Evolutionary conservation across 1,284 basidiomycete species (phyloP).

Genomic region (Ganoderma multipileum): DNA sequence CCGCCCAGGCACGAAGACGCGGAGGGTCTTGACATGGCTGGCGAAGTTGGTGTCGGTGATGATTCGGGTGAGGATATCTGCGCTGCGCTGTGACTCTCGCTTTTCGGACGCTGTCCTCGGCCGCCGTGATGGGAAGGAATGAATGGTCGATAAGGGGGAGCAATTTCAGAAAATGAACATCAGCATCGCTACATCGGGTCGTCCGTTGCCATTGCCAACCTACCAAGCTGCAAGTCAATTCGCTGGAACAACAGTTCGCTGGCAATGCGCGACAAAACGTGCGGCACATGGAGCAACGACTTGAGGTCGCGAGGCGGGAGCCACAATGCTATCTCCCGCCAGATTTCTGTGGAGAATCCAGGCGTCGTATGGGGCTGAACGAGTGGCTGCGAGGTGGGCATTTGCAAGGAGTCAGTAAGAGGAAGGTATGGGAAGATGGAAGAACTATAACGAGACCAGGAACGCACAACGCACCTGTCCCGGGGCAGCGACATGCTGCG

Average conservation of each 20-base stretch:
- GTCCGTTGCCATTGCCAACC: constrained; percentile 26
- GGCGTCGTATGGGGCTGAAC: constrained; percentile 37
- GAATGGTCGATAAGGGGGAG: constrained; percentile 4
- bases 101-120: constrained; percentile 45
- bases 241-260: constrained; percentile 70
- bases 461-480: constrained; percentile 37
- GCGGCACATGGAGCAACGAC: constrained; percentile 66
- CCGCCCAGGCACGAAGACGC: constrained; percentile 59
- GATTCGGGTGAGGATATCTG: constrained; percentile 72
- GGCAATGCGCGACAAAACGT: constrained; percentile 70
- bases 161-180: constrained; percentile 1
- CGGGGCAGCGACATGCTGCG: constrained; percentile 42
- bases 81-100: constrained; percentile 67
- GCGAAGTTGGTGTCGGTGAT: constrained; percentile 68
- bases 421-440: constrained; percentile 14
- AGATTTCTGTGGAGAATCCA: constrained; percentile 70
- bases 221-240: constrained; percentile 65
- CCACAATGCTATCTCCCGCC: constrained; percentile 70
- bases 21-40: constrained; percentile 59
- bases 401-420: constrained; percentile 20
- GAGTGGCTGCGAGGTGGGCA: constrained; percentile 26
- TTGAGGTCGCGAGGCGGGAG: constrained; percentile 72
- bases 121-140: neutral
- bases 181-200: constrained; percentile 15
- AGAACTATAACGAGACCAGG: constrained; percentile 7